Evolutionary conservation across 331 rosid genomes (phyloP).

Genomic region (Telfairia occidentalis): DNA sequence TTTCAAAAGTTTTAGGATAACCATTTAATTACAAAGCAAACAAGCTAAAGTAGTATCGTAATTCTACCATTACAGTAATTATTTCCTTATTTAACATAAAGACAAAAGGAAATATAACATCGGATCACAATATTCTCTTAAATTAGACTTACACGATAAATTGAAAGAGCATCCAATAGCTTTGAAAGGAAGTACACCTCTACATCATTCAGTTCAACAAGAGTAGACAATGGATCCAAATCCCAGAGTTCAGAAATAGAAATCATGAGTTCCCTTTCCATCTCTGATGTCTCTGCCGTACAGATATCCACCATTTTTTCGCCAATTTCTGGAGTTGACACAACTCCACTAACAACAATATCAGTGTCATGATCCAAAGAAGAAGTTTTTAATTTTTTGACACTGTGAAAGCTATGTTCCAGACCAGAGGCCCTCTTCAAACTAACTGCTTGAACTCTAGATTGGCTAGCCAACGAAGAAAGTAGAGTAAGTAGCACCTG

Average conservation of each 20-base stretch:
- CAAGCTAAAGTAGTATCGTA: neutral
- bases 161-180: conserved; percentile 64
- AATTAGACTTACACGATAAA: conserved; percentile 45
- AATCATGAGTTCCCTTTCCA: conserved; percentile 28
- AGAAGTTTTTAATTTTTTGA: conserved; percentile 45
- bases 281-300: conserved; percentile 26
- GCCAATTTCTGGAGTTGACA: conserved; percentile 20
- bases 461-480: conserved; percentile 45
- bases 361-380: conserved; percentile 36
- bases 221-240: conserved; percentile 24
- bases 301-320: conserved; percentile 23
- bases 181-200: conserved; percentile 49
- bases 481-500: conserved; percentile 60
- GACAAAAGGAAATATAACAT: neutral
- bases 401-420: conserved; percentile 22
- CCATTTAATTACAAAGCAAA: neutral
- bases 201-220: conserved; percentile 27
- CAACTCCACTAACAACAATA: conserved; percentile 58
- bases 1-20: neutral
- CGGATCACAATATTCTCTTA: conserved; percentile 6
- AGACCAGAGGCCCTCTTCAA: conserved; percentile 37
- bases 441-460: conserved; percentile 24
- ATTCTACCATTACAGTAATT: neutral
- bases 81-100: neutral
- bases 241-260: conserved; percentile 60